Conservation (phyloP, 2,329 filamentous ascomycete genomes). For the Colletotrichum lentis region DNA sequence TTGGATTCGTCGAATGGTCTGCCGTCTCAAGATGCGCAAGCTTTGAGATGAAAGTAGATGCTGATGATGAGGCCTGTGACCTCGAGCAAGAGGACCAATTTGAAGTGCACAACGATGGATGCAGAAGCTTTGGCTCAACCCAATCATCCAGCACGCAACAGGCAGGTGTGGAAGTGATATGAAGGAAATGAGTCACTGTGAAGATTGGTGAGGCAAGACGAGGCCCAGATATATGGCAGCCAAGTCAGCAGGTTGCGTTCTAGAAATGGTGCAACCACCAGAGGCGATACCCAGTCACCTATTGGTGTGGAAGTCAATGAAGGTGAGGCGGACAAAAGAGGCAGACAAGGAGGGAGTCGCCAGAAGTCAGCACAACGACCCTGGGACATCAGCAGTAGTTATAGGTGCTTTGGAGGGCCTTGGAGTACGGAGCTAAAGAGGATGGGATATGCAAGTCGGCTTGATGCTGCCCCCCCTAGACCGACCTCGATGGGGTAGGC, state of each 20-base stretch:
- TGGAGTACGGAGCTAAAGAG: conserved; percentile 34
- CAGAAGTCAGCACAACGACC: conserved; percentile 27
- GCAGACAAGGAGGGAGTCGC: conserved; percentile 38
- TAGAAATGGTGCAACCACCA: conserved; percentile 39
- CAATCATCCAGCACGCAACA: conserved; percentile 29
- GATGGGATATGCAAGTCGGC: conserved; percentile 35
- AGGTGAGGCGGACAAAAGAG: conserved; percentile 41
- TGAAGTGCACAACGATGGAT: conserved; percentile 42
- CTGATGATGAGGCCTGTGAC: conserved; percentile 26
- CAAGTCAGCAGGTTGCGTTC: conserved; percentile 35
- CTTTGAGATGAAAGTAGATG: conserved; percentile 15
- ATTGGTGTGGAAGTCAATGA: conserved; percentile 43
- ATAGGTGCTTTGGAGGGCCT: conserved; percentile 33
- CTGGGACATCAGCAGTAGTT: conserved; percentile 35
- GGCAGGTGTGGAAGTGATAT: conserved; percentile 42
- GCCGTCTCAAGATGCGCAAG: conserved; percentile 19
- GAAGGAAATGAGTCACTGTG: conserved; percentile 54
- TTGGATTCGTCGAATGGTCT: conserved; percentile 39
- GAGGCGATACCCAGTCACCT: conserved; percentile 27
- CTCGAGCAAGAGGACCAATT: conserved; percentile 39
- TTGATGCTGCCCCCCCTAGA: conserved; percentile 26
- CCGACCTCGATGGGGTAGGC: conserved; percentile 30
- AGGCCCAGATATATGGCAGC: conserved; percentile 50
- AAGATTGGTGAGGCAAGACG: conserved; percentile 53
- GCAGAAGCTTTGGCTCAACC: conserved; percentile 28